phyloP scores from a whole-genome alignment of 164 flowering plant genomes.

The Brasenia schreberi region DNA sequence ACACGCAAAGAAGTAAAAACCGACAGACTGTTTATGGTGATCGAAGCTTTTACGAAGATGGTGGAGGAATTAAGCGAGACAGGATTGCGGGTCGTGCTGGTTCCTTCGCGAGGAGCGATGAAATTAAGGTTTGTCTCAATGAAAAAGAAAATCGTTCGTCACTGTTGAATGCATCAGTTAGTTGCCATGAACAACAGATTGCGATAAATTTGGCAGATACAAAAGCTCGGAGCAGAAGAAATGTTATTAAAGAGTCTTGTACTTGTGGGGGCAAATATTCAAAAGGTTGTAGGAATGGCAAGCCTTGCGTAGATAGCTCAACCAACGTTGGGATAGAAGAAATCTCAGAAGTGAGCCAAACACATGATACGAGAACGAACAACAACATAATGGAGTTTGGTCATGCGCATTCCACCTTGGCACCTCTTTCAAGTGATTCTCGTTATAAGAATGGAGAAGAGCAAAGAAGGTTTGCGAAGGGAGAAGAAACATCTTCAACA shows the following conservation, averaged over 20 bases:
- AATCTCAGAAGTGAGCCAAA: constrained; percentile 9
- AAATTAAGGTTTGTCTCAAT: constrained; percentile 1
- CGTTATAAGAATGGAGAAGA: constrained; percentile 13
- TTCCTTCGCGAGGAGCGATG: not conserved
- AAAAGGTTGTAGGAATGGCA: not conserved
- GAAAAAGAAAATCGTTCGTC: constrained; percentile 12
- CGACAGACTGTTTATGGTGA: not conserved
- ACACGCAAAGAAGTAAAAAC: not conserved
- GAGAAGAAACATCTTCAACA: constrained; percentile 12
- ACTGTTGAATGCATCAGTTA: constrained; percentile 1
- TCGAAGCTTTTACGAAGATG: not conserved
- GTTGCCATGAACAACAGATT: constrained; percentile 2
- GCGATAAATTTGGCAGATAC: not conserved
- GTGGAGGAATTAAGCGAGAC: no score
- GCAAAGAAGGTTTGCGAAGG: constrained; percentile 13
- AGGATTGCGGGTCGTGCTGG: no score
- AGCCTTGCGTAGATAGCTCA: not conserved
- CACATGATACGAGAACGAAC: constrained; percentile 7
- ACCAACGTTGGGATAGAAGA: constrained; percentile 9
- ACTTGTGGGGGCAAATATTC: not conserved
- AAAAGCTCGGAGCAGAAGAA: not conserved
- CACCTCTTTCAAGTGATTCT: constrained; percentile 9
- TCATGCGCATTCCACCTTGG: constrained; percentile 9
- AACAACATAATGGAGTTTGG: constrained; percentile 13
- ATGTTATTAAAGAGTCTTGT: not conserved